A percentile compares a stretch with the other conserved stretches of the same genome.
Conservation (phyloP, 129 eudicot genomes). For the Pseudognaphalium luteoalbum region DNA sequence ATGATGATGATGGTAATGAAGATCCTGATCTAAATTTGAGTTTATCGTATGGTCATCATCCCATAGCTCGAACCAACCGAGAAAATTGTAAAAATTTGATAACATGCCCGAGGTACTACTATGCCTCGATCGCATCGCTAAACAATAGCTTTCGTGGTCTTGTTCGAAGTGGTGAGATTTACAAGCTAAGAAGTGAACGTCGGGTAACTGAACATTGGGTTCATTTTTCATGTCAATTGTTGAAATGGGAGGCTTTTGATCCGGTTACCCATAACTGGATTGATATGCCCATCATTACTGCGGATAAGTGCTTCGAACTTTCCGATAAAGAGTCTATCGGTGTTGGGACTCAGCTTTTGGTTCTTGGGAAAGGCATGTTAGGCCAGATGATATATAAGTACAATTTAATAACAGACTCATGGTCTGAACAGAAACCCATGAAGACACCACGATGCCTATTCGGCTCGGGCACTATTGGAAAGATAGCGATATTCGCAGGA, state of each 20-base stretch:
- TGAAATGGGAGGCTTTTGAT: constrained; percentile 86
- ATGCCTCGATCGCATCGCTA: constrained; percentile 59
- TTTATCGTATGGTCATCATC: too few relatives aligned
- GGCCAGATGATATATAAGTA: constrained; percentile 59
- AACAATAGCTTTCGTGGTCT: constrained; percentile 60
- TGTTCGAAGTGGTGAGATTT: constrained; percentile 59
- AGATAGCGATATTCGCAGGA: constrained; percentile 72
- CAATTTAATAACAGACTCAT: constrained; percentile 62
- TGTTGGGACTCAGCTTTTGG: constrained; percentile 33
- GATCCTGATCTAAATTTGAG: too few relatives aligned
- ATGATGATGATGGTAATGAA: too few relatives aligned
- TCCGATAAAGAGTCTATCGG: neutral
- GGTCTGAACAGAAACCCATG: constrained; percentile 63
- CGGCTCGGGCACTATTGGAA: constrained; percentile 76
- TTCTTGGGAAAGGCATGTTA: constrained; percentile 52
- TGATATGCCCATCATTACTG: constrained; percentile 54
- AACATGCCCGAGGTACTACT: constrained; percentile 55
- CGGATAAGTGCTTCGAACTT: constrained; percentile 56
- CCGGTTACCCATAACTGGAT: constrained; percentile 66
- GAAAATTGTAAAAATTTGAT: too few relatives aligned
- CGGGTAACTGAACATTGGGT: constrained; percentile 78
- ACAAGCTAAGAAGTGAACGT: constrained; percentile 37
- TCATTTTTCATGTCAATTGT: constrained; percentile 69
- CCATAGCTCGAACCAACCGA: too few relatives aligned
- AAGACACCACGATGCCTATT: constrained; percentile 64